These are phyloP conservation scores for Daldinia loculata DNA, from an alignment of 495 filamentous ascomycete genomes.

Conservation along the genomic window DNA sequence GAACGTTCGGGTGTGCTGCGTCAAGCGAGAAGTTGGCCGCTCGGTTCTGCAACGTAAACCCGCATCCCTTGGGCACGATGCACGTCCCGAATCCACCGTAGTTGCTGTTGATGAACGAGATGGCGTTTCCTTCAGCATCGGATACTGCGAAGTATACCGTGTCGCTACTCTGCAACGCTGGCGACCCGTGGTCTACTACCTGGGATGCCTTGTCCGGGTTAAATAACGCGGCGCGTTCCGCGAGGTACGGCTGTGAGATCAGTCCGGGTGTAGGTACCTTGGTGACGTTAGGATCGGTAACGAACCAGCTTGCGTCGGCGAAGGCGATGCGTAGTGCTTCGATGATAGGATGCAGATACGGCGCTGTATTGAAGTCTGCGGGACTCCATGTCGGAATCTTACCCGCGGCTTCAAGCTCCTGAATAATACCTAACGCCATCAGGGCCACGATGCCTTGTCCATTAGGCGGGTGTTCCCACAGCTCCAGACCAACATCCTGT, in stretches of 20 bases:
- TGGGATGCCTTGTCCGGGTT: slow-evolving; percentile 38
- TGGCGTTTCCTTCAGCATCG: slow-evolving; percentile 84
- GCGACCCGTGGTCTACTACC: slow-evolving; percentile 61
- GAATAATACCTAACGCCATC: slow-evolving; percentile 90
- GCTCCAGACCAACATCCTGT: slow-evolving; percentile 61
- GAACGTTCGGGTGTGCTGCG: slow-evolving; percentile 74
- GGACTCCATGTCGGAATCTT: slow-evolving; percentile 73
- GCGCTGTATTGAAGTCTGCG: slow-evolving; percentile 76
- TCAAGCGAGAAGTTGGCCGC: slow-evolving; percentile 81
- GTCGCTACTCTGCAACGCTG: slow-evolving; percentile 73
- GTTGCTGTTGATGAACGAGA: slow-evolving; percentile 96
- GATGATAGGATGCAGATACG: slow-evolving; percentile 88
- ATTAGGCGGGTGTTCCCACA: slow-evolving; percentile 99
- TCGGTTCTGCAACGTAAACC: slow-evolving; percentile 96
- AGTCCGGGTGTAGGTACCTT: slow-evolving; percentile 71
- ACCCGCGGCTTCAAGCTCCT: slow-evolving; percentile 77
- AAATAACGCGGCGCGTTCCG: slow-evolving; percentile 53
- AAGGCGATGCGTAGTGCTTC: slow-evolving; percentile 93
- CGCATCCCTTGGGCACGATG: slow-evolving; percentile 83
- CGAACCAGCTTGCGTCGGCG: slow-evolving; percentile 87
- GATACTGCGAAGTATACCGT: slow-evolving; percentile 93
- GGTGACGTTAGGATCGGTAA: slow-evolving; percentile 78
- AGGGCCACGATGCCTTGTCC: slow-evolving; percentile 95
- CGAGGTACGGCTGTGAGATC: slow-evolving; percentile 61
- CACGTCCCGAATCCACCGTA: slow-evolving; percentile 89